These are phyloP conservation scores for Baorangia bicolor DNA, from an alignment of 768 basidiomycete genomes.

Conservation along the genomic window DNA sequence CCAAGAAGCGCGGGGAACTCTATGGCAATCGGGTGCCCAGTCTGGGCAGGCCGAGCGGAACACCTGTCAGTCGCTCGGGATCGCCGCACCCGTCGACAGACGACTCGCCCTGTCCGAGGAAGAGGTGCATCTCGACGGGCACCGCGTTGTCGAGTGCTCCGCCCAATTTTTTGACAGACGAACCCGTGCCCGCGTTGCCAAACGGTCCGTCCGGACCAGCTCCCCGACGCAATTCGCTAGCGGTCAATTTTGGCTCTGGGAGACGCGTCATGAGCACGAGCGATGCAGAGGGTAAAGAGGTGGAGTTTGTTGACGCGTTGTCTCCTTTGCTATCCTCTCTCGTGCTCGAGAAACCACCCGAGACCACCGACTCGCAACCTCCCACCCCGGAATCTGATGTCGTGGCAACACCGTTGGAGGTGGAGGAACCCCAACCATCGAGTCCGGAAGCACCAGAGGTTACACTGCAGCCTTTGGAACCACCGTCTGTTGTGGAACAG, in stretches of 20 bases:
- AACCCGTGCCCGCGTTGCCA: constrained; percentile 29
- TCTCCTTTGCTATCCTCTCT: constrained; percentile 4
- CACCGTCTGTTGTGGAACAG: background rate
- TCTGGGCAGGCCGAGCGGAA: constrained; percentile 24
- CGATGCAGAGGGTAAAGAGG: background rate
- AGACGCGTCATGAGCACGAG: constrained; percentile 21
- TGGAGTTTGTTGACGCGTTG: background rate
- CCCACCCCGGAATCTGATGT: background rate
- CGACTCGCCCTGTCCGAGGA: constrained; percentile 24
- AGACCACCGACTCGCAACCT: background rate
- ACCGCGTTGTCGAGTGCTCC: constrained; percentile 15
- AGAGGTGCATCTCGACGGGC: constrained; percentile 32
- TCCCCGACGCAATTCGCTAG: constrained; percentile 32
- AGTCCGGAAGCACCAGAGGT: background rate
- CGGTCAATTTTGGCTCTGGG: constrained; percentile 22
- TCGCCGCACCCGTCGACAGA: constrained; percentile 17
- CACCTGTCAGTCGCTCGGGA: constrained; percentile 15
- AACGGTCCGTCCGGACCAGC: background rate
- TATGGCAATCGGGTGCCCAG: constrained; percentile 69
- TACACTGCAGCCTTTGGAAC: background rate
- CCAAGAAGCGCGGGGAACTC: constrained; percentile 59
- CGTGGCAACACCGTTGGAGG: background rate
- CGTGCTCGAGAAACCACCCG: constrained; percentile 12
- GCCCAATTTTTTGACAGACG: constrained; percentile 13
- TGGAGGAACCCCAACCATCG: constrained; percentile 1